phyloP scores from a whole-genome alignment of 345 rosid genomes.

The Citrus cavaleriei region DNA sequence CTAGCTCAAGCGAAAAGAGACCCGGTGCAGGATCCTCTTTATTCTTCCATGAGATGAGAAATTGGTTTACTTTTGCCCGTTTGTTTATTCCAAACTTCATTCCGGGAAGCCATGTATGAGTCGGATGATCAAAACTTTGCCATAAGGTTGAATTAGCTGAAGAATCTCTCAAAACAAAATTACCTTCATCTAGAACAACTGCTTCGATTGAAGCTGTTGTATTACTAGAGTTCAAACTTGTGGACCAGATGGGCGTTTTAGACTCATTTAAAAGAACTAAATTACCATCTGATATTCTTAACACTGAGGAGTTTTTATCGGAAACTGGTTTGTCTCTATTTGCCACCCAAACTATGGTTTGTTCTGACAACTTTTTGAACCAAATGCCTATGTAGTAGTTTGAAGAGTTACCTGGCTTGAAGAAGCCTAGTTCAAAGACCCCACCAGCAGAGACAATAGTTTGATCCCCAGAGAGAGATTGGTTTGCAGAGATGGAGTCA shows the following conservation, averaged over 20 bases:
- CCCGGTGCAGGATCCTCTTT: slow-evolving; percentile 65
- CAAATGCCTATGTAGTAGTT: slow-evolving; percentile 70
- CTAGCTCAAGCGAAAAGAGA: slow-evolving; percentile 63
- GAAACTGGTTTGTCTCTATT: slow-evolving; percentile 60
- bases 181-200: slow-evolving; percentile 39
- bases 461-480: slow-evolving; percentile 54
- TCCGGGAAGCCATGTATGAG: slow-evolving; percentile 76
- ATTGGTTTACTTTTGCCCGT: slow-evolving; percentile 26
- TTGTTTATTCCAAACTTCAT: slow-evolving; percentile 47
- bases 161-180: slow-evolving; percentile 35
- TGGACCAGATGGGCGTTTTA: slow-evolving; percentile 55
- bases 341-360: slow-evolving; percentile 67
- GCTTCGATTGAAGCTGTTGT: slow-evolving; percentile 10
- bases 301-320: slow-evolving; percentile 35
- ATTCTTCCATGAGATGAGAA: slow-evolving; percentile 63
- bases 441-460: slow-evolving; percentile 50
- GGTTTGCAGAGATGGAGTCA: slow-evolving; percentile 46
- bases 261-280: slow-evolving; percentile 55
- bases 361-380: slow-evolving; percentile 39
- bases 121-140: slow-evolving; percentile 76
- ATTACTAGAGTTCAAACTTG: slow-evolving; percentile 35
- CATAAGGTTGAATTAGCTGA: slow-evolving; percentile 34
- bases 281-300: slow-evolving; percentile 58
- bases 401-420: slow-evolving; percentile 46
- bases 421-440: slow-evolving; percentile 65